These are phyloP conservation scores for Phlyctochytrium bullatum DNA, from an alignment of 192 early-diverging fungal species.

Conservation along the genomic window DNA sequence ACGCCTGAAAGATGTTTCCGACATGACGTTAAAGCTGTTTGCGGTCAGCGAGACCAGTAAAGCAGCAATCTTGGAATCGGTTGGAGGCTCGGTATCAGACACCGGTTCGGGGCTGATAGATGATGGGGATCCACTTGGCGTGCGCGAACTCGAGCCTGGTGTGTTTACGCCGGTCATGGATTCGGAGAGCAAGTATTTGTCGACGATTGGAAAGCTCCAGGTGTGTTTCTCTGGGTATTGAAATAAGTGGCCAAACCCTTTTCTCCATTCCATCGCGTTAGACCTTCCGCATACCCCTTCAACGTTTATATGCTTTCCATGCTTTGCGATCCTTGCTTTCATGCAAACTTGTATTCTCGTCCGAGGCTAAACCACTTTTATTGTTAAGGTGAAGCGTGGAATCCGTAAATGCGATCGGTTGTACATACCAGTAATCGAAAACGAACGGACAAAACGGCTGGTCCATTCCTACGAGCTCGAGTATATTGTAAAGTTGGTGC, in stretches of 20 bases:
- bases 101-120: background rate
- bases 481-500: constrained; percentile 14
- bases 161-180: constrained; percentile 18
- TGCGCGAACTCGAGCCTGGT: constrained; percentile 16
- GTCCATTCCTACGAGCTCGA: constrained; percentile 24
- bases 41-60: constrained; percentile 11
- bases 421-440: constrained; percentile 7
- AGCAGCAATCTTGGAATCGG: constrained; percentile 11
- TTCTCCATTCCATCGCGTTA: no score
- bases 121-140: constrained; percentile 7
- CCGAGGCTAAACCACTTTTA: no score
- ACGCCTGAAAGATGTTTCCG: constrained; percentile 5
- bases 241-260: no score
- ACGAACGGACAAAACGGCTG: constrained; percentile 6
- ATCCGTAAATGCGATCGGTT: constrained; percentile 13
- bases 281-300: no score
- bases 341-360: background rate
- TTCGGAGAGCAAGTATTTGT: background rate
- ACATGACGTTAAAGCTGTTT: constrained; percentile 8
- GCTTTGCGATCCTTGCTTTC: no score
- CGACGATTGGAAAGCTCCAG: constrained; percentile 13
- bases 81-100: background rate
- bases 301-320: no score
- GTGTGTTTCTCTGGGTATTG: background rate
- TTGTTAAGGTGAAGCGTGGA: constrained; percentile 18